phyloP scores from a whole-genome alignment of 371 early-diverging fungal species.

The Mortierella sp. region DNA sequence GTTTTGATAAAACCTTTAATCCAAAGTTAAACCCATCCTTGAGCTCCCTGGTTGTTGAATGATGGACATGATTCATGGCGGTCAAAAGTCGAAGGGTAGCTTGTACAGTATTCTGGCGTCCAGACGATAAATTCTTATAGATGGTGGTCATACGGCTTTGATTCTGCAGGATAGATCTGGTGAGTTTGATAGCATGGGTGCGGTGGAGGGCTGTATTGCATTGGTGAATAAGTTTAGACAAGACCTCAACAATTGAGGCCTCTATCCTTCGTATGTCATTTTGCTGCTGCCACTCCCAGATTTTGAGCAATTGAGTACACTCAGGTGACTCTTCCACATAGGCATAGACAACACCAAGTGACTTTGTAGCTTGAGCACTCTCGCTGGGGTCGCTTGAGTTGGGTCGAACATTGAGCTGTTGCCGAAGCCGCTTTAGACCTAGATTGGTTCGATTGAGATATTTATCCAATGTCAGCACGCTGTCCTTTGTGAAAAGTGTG shows the following conservation, averaged over 20 bases:
- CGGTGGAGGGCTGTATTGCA: constrained; percentile 55
- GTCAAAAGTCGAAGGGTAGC: constrained; percentile 63
- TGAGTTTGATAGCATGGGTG: constrained; percentile 42
- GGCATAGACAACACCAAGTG: constrained; percentile 30
- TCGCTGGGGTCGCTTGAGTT: constrained; percentile 51
- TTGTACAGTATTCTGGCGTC: constrained; percentile 47
- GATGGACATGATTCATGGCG: constrained; percentile 60
- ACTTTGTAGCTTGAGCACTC: constrained; percentile 44
- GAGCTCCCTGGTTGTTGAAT: constrained; percentile 48
- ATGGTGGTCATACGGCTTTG: constrained; percentile 49
- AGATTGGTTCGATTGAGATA: background rate
- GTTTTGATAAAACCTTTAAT: constrained; percentile 40
- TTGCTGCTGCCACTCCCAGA: constrained; percentile 69
- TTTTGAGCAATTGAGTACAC: constrained; percentile 49
- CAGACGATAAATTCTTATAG: constrained; percentile 50
- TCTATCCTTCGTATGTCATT: constrained; percentile 88
- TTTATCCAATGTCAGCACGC: constrained; percentile 1
- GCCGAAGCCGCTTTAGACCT: constrained; percentile 48
- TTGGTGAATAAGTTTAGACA: constrained; percentile 54
- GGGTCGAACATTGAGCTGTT: constrained; percentile 52
- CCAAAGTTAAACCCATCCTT: constrained; percentile 55
- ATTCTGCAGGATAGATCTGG: constrained; percentile 45
- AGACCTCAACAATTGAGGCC: constrained; percentile 60
- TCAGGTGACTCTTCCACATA: constrained; percentile 55
- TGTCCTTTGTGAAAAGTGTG: background rate